A percentile compares a stretch with the other conserved stretches of the same genome.
phyloP scores from a whole-genome alignment of 2,329 filamentous ascomycete genomes.

The Chaetomiaceae sp. region DNA sequence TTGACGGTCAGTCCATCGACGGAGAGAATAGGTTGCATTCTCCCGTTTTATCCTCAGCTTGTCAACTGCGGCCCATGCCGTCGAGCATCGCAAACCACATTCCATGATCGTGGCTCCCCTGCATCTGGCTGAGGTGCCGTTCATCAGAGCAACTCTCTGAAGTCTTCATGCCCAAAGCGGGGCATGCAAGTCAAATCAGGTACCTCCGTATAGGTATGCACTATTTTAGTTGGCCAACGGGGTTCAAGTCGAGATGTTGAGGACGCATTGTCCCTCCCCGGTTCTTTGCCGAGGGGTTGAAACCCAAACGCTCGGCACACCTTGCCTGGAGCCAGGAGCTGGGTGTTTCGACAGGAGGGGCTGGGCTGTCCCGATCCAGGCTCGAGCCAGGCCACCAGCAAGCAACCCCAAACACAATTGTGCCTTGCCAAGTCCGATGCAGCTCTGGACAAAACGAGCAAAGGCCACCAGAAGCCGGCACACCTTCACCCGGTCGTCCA shows the following conservation, averaged over 20 bases:
- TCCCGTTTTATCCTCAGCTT: constrained; percentile 16
- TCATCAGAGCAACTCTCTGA: background rate
- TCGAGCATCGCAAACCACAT: background rate
- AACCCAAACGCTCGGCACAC: constrained; percentile 12
- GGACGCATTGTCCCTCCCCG: background rate
- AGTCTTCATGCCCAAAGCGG: constrained; percentile 20
- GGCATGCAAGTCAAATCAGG: constrained; percentile 6
- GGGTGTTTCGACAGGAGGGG: constrained; percentile 14
- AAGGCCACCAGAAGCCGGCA: background rate
- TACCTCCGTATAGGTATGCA: too few relatives aligned
- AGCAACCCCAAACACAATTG: background rate
- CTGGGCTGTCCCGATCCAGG: background rate
- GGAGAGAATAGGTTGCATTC: constrained; percentile 8
- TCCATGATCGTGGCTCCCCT: background rate
- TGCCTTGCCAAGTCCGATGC: constrained; percentile 12
- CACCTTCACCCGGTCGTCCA: background rate
- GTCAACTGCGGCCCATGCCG: background rate
- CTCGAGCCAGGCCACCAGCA: background rate
- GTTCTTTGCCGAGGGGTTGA: constrained; percentile 13
- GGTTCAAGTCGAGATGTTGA: too few relatives aligned
- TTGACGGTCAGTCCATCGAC: constrained; percentile 7
- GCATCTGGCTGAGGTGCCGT: background rate
- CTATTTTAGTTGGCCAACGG: constrained; percentile 17
- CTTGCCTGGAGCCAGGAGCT: background rate
- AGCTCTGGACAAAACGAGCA: constrained; percentile 13